These are phyloP conservation scores for Wickerhamomyces rabaulensis DNA, from an alignment of 805 yeast species.

Conservation along the genomic window DNA sequence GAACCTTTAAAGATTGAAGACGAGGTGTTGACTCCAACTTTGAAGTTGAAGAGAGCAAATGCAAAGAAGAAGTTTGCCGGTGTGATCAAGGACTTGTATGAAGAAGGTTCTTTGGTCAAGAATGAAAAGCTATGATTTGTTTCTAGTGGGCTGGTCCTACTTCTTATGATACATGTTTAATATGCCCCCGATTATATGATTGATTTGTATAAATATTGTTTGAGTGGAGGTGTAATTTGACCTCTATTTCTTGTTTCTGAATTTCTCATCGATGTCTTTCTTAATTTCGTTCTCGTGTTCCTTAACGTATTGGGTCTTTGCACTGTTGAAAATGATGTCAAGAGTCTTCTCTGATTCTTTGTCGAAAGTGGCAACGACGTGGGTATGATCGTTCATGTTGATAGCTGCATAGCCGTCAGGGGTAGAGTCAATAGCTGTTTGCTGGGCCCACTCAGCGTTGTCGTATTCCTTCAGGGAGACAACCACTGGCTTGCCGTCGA, in stretches of 20 bases:
- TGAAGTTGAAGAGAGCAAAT: constrained; percentile 47
- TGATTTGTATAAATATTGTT: not conserved
- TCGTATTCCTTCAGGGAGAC: constrained; percentile 44
- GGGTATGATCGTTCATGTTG: constrained; percentile 37
- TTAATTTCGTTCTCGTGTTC: constrained; percentile 2
- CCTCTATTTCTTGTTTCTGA: not conserved
- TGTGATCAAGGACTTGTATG: constrained; percentile 39
- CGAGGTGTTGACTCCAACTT: constrained; percentile 64
- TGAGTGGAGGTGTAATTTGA: not conserved
- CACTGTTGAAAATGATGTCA: constrained; percentile 41
- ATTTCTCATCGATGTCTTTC: constrained; percentile 1
- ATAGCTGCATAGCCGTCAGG: constrained; percentile 36
- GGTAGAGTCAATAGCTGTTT: constrained; percentile 42
- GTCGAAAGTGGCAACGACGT: constrained; percentile 40
- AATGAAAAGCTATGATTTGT: constrained; percentile 16
- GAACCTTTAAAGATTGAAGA: constrained; percentile 60
- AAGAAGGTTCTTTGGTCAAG: constrained; percentile 40
- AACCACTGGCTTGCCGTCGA: constrained; percentile 42
- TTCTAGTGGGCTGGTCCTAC: not conserved
- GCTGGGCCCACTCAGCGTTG: constrained; percentile 44
- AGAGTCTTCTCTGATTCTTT: constrained; percentile 32
- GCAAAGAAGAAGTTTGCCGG: constrained; percentile 40
- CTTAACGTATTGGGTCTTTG: constrained; percentile 28
- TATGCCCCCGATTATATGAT: too few species aligned
- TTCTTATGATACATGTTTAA: not conserved